A percentile compares a stretch with the other conserved stretches of the same genome.
Evolutionary conservation across 768 basidiomycete species (phyloP).

Genomic region (Termitomyces titanicus): DNA sequence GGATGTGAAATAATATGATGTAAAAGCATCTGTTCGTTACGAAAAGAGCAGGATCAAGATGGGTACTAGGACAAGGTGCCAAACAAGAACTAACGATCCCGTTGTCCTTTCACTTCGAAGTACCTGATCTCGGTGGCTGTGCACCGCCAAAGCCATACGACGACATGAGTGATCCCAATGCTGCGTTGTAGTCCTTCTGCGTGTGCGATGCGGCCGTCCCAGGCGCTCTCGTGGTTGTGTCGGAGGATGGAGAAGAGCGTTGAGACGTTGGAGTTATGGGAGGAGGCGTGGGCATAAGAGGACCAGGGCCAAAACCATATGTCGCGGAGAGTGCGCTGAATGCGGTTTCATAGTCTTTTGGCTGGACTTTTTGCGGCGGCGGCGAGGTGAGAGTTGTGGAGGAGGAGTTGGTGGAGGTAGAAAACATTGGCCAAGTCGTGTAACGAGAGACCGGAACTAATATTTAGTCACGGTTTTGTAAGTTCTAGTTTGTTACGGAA

Average conservation of each 20-base stretch:
- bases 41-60: background rate
- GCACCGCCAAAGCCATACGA: slow-evolving; percentile 11
- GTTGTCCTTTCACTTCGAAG: background rate
- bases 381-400: slow-evolving; percentile 1
- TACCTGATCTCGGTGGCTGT: background rate
- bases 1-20: no score
- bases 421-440: background rate
- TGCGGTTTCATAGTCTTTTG: slow-evolving; percentile 21
- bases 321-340: slow-evolving; percentile 17
- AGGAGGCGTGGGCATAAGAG: background rate
- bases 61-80: background rate
- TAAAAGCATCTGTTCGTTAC: background rate
- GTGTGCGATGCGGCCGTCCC: background rate
- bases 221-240: background rate
- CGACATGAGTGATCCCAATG: slow-evolving; percentile 10
- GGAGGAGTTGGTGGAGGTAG: slow-evolving; percentile 8
- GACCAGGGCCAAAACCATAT: slow-evolving; percentile 16
- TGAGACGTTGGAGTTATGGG: background rate
- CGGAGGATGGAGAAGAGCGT: background rate
- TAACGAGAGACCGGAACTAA: background rate
- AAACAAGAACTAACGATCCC: background rate
- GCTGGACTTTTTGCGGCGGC: background rate
- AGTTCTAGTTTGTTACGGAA: background rate
- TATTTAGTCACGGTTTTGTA: background rate
- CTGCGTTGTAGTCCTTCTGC: slow-evolving; percentile 10